Evolutionary conservation across 441 rosid species (phyloP).

Genomic region (Codiaeum variegatum): DNA sequence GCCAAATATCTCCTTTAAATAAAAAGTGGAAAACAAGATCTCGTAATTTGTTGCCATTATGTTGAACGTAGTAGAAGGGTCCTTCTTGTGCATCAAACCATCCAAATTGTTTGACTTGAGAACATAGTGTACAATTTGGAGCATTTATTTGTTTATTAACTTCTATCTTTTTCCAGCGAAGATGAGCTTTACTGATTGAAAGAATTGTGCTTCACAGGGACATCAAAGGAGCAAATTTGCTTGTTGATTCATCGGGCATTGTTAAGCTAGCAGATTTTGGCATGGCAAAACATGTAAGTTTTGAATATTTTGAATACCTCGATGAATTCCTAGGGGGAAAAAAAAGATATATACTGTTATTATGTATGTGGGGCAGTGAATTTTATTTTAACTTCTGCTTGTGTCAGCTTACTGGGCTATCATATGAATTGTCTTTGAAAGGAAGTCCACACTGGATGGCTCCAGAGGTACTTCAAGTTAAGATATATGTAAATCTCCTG

Average conservation of each 20-base stretch:
- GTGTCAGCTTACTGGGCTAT: slow-evolving; percentile 42
- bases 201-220: slow-evolving; percentile 43
- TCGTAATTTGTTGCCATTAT: not conserved
- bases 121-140: not conserved
- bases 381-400: not conserved
- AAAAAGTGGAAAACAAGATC: not conserved
- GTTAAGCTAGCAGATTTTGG: slow-evolving; percentile 73
- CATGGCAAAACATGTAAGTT: slow-evolving; percentile 60
- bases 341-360: not conserved
- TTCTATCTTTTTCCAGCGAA: not conserved
- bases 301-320: not conserved
- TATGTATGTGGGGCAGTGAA: not conserved
- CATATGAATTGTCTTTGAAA: slow-evolving; percentile 46
- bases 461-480: slow-evolving; percentile 47
- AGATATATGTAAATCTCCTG: not conserved
- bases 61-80: not conserved
- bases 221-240: slow-evolving; percentile 77
- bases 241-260: slow-evolving; percentile 53
- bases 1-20: slow-evolving; percentile 10
- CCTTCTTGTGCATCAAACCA: not conserved
- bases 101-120: not conserved
- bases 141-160: slow-evolving; percentile 12
- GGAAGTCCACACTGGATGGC: slow-evolving; percentile 79
- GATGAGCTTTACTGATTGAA: slow-evolving; percentile 9
- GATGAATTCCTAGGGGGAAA: not conserved